These are phyloP conservation scores for Isabelozyma pseudorhagii DNA, from an alignment of 805 yeast genomes.

Conservation along the genomic window DNA sequence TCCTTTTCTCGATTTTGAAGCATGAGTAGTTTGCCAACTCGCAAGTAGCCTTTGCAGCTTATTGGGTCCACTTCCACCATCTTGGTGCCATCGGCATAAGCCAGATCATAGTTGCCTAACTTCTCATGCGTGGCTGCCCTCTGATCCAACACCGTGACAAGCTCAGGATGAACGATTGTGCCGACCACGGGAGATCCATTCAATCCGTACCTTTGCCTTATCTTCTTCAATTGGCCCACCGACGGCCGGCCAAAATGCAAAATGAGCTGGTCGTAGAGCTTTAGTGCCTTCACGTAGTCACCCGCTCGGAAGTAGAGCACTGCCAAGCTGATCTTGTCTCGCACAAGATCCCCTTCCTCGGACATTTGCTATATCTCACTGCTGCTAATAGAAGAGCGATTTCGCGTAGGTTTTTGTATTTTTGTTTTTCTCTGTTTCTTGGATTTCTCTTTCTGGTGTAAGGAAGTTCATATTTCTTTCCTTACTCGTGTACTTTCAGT, in stretches of 20 bases:
- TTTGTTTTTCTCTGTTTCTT: too few species aligned
- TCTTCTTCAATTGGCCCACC: slow-evolving; percentile 7
- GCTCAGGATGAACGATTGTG: slow-evolving; percentile 31
- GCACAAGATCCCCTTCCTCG: slow-evolving; percentile 18
- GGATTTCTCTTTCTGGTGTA: too few species aligned
- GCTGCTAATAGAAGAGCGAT: background rate
- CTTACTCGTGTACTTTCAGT: too few species aligned
- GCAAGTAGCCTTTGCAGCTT: slow-evolving; percentile 48
- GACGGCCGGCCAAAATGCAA: slow-evolving; percentile 13
- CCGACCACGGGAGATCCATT: slow-evolving; percentile 25
- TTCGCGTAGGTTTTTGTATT: background rate
- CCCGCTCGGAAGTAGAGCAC: slow-evolving; percentile 28
- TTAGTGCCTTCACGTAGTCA: slow-evolving; percentile 25
- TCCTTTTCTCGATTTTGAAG: slow-evolving; percentile 21
- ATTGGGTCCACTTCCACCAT: slow-evolving; percentile 39
- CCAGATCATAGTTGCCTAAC: slow-evolving; percentile 23
- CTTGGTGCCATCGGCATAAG: slow-evolving; percentile 35
- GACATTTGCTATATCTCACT: background rate
- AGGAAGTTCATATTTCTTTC: too few species aligned
- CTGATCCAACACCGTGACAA: slow-evolving; percentile 38
- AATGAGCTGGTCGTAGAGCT: slow-evolving; percentile 23
- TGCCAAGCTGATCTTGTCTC: slow-evolving; percentile 26
- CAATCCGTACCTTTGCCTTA: slow-evolving; percentile 19
- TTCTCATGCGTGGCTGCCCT: slow-evolving; percentile 51
- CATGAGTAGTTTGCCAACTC: slow-evolving; percentile 37